These are phyloP conservation scores for Angomonas ambiguus DNA, from an alignment of 208 protist species.

Conservation along the genomic window DNA sequence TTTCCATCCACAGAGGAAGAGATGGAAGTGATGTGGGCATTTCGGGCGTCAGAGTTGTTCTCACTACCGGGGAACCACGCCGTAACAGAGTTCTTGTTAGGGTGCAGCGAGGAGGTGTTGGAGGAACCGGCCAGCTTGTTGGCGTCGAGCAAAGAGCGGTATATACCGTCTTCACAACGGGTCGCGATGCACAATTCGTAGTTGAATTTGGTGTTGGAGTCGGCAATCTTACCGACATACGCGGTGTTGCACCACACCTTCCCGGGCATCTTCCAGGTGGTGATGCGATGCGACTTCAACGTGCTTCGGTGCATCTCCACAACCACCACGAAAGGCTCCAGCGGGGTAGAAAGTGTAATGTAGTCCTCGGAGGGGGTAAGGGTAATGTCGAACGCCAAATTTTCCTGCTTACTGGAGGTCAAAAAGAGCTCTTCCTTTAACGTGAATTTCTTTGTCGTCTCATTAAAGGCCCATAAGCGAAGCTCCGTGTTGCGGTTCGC, in stretches of 20 bases:
- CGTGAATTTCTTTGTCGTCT: conserved; percentile 55
- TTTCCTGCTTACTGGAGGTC: conserved; percentile 22
- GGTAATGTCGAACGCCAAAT: conserved; percentile 61
- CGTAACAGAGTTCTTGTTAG: conserved; percentile 26
- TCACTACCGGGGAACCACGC: conserved; percentile 63
- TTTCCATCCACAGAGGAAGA: conserved; percentile 78
- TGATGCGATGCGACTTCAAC: conserved; percentile 74
- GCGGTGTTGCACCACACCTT: conserved; percentile 56
- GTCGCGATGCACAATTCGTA: conserved; percentile 76
- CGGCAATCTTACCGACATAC: conserved; percentile 72
- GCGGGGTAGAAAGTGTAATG: conserved; percentile 74
- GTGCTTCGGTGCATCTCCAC: conserved; percentile 70
- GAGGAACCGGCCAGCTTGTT: conserved; percentile 66
- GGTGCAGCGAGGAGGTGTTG: conserved; percentile 25
- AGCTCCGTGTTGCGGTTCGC: conserved; percentile 77
- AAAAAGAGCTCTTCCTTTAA: conserved; percentile 81
- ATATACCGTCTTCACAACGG: conserved; percentile 67
- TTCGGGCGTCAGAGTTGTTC: conserved; percentile 10
- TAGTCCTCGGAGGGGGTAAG: conserved; percentile 84
- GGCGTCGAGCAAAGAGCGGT: conserved; percentile 63
- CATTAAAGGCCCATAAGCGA: conserved; percentile 79
- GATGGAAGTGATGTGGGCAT: conserved; percentile 27
- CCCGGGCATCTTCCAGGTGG: conserved; percentile 72
- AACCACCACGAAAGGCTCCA: conserved; percentile 57
- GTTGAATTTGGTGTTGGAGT: conserved; percentile 63